Evolutionary conservation across 805 yeast species (phyloP), one percentile per base, ranked within the genome.

Genomic region (Yamadazyma kitorensis): DNA sequence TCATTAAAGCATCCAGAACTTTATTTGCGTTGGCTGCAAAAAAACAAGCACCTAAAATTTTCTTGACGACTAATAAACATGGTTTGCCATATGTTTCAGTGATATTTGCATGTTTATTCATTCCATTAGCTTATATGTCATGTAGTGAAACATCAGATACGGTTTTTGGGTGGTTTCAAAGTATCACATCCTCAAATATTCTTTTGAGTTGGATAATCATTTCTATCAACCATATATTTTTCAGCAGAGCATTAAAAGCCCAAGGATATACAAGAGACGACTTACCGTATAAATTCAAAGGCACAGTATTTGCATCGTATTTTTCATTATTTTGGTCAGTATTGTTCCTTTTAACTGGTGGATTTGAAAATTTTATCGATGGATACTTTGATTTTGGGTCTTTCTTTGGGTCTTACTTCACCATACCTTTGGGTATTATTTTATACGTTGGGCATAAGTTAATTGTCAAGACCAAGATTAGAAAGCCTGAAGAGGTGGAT

Each of bases 341-440:
- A 3, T 56, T 64, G 33, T 35, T 80, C 38, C 40, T 68, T 4
- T 18, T 82, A 11, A 81, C 88, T 10, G 83, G 82, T 45, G 89
- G 89, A 34, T 83, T 79, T 52, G 78, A 74, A 3, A 80, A 76
- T 5, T 82, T 82, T 57, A 70, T 82, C 39, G 36, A 31, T 58
- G 69, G 69, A 4, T 64, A 67, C 13, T 80, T 78, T 65, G 69
- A 64, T 6, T 69, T 55, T 2, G 58, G 74, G 6, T 78, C 78
- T 52, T 82, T 82, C 49, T 57, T 82, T 33, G 87, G 88, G 17
- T 83, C 88, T 6, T 82, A 82, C 57, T 68, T 82, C 42, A 81
- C 86, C 0, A 51, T 82, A 29, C 86, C 82, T 24, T 66, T 75
- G 36, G 68, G 76, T 41, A 39, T 73, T 4, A 57, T 62, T 5